phyloP scores from a whole-genome alignment of 371 early-diverging fungal species.

The Mucor lusitanicus region DNA sequence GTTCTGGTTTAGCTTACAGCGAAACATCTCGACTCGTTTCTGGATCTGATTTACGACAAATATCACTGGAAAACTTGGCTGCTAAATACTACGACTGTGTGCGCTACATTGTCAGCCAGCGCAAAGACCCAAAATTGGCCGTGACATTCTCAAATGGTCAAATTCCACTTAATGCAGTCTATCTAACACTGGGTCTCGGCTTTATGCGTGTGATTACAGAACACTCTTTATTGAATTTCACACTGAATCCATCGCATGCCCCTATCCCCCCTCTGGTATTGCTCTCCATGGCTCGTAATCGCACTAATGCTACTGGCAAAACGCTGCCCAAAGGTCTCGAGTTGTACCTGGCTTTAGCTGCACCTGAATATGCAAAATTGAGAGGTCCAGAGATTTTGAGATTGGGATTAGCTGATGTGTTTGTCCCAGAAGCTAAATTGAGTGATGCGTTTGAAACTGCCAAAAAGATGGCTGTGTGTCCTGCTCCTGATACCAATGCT shows the following conservation, averaged over 20 bases:
- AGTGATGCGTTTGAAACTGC: conserved; percentile 38
- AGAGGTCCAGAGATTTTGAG: conserved; percentile 56
- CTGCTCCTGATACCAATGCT: conserved; percentile 41
- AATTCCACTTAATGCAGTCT: conserved; percentile 43
- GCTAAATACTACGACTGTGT: conserved; percentile 17
- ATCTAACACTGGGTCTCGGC: conserved; percentile 35
- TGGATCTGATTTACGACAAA: conserved; percentile 9
- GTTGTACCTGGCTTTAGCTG: conserved; percentile 49
- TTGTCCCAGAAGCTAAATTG: conserved; percentile 53
- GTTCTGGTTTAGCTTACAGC: conserved; percentile 34
- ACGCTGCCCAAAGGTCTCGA: conserved; percentile 40
- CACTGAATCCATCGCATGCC: conserved; percentile 27
- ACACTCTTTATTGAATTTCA: conserved; percentile 37
- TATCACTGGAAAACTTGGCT: conserved; percentile 20
- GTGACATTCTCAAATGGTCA: conserved; percentile 47
- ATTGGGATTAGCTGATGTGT: conserved; percentile 55
- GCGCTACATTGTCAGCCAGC: neutral
- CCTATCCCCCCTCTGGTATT: conserved; percentile 43
- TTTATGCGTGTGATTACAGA: conserved; percentile 54
- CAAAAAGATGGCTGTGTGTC: conserved; percentile 44
- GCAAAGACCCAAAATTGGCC: conserved; percentile 28
- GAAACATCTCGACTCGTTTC: conserved; percentile 26
- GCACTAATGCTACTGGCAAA: conserved; percentile 11
- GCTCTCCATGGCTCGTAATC: conserved; percentile 24
- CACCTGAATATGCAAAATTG: conserved; percentile 44